Conservation (phyloP, 768 basidiomycete species). For the Ramaria sp. region DNA sequence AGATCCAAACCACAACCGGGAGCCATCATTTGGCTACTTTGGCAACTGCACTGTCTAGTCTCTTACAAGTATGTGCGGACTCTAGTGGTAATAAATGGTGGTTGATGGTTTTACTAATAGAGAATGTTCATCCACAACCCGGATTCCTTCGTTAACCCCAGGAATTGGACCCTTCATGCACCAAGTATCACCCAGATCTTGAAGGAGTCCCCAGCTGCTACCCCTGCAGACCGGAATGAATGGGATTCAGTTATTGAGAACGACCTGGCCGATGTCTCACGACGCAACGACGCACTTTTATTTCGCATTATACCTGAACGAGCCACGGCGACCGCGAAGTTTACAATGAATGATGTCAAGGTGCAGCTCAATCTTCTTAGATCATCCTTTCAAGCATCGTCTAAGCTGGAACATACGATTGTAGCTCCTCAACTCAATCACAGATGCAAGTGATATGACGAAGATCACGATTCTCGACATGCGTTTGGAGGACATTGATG, state of each 20-base stretch:
- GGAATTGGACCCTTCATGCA: conserved; percentile 50
- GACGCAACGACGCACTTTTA: conserved; percentile 73
- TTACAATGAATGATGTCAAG: conserved; percentile 48
- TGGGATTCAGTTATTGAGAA: conserved; percentile 30
- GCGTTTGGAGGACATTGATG: conserved; percentile 23
- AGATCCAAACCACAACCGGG: conserved; percentile 48
- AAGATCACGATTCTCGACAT: conserved; percentile 47
- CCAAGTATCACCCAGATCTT: conserved; percentile 38
- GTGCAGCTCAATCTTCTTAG: conserved; percentile 20
- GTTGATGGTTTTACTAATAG: conserved; percentile 25
- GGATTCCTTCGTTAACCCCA: conserved; percentile 66
- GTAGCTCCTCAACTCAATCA: conserved; percentile 71
- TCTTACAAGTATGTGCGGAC: conserved; percentile 44
- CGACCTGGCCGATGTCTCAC: conserved; percentile 58
- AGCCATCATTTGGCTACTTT: conserved; percentile 47
- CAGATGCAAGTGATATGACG: conserved; percentile 49
- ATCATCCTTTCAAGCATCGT: conserved; percentile 6
- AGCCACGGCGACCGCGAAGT: conserved; percentile 18
- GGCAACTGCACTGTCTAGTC: conserved; percentile 38
- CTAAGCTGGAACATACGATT: neutral
- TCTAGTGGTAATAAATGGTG: neutral
- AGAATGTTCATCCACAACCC: conserved; percentile 60
- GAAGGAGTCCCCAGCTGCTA: conserved; percentile 21
- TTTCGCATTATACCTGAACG: conserved; percentile 59
- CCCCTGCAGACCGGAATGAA: conserved; percentile 30